Conservation (phyloP, 2,329 filamentous ascomycete genomes). For the Colletotrichum liaoningense region DNA sequence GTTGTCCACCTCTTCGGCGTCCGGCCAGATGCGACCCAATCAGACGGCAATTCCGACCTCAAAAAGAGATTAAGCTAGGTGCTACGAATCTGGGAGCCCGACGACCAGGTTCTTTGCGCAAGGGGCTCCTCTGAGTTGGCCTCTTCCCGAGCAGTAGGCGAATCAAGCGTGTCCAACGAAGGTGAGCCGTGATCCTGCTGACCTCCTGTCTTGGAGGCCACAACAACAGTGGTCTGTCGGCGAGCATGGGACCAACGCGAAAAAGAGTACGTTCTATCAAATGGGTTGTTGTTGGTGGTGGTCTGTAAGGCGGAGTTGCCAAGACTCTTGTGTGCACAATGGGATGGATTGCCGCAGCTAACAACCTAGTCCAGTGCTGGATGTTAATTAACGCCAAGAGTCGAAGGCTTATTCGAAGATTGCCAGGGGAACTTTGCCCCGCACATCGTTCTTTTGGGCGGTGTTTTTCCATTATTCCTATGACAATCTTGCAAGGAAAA, state of each 20-base stretch:
- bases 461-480: neutral
- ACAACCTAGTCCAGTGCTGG: conserved; percentile 24
- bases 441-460: neutral
- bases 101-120: conserved; percentile 4
- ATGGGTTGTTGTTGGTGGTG: neutral
- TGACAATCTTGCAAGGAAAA: neutral
- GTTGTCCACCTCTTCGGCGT: neutral
- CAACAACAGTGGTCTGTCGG: neutral
- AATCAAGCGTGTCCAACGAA: neutral
- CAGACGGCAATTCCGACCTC: neutral
- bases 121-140: neutral
- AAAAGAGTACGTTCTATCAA: neutral
- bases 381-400: conserved; percentile 32
- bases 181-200: conserved; percentile 8
- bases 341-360: conserved; percentile 27
- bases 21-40: conserved; percentile 20
- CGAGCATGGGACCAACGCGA: neutral
- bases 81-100: neutral
- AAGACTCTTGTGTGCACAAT: conserved; percentile 23
- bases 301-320: conserved; percentile 29
- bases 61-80: conserved; percentile 19
- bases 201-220: neutral
- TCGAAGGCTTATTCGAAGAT: conserved; percentile 10
- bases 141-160: neutral
- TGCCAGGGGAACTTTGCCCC: conserved; percentile 6